These are phyloP conservation scores for Xylaria flabelliformis DNA, from an alignment of 495 filamentous ascomycete species.

Conservation along the genomic window DNA sequence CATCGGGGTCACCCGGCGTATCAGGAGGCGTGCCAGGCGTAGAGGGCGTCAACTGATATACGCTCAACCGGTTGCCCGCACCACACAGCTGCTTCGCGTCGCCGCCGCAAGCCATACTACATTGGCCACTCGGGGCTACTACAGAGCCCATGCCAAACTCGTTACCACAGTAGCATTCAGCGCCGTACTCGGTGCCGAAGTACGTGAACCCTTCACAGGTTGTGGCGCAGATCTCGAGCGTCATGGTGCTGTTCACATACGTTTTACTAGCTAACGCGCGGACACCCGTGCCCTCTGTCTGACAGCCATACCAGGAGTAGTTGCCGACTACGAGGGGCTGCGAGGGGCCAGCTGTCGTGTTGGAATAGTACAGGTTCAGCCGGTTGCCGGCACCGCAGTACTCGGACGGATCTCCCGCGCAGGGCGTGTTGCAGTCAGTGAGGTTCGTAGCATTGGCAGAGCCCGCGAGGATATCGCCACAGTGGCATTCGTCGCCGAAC, in stretches of 20 bases:
- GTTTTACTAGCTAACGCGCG: conserved; percentile 35
- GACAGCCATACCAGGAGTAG: conserved; percentile 38
- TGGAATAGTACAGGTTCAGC: conserved; percentile 42
- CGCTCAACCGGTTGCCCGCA: conserved; percentile 48
- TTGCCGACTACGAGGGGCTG: conserved; percentile 37
- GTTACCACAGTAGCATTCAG: conserved; percentile 52
- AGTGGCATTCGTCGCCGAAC: conserved; percentile 46
- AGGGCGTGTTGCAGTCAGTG: conserved; percentile 43
- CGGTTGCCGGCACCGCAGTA: conserved; percentile 37
- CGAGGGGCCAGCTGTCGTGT: conserved; percentile 32
- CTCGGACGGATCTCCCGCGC: conserved; percentile 35
- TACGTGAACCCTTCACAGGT: conserved; percentile 41
- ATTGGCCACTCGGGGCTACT: conserved; percentile 41
- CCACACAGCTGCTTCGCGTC: conserved; percentile 51
- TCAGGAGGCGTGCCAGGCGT: neutral
- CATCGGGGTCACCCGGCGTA: neutral
- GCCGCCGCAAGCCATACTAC: conserved; percentile 51
- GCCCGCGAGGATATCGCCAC: conserved; percentile 40
- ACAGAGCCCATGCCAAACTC: conserved; percentile 41
- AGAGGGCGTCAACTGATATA: conserved; percentile 39
- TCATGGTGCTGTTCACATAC: conserved; percentile 35
- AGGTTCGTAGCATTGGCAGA: conserved; percentile 30
- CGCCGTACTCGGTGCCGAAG: conserved; percentile 48
- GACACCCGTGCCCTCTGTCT: conserved; percentile 34
- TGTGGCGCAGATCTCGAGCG: conserved; percentile 42